Base-by-base conservation (phyloP, 2,329 filamentous ascomycete genomes). In the Scortechinia acanthostroma region DNA sequence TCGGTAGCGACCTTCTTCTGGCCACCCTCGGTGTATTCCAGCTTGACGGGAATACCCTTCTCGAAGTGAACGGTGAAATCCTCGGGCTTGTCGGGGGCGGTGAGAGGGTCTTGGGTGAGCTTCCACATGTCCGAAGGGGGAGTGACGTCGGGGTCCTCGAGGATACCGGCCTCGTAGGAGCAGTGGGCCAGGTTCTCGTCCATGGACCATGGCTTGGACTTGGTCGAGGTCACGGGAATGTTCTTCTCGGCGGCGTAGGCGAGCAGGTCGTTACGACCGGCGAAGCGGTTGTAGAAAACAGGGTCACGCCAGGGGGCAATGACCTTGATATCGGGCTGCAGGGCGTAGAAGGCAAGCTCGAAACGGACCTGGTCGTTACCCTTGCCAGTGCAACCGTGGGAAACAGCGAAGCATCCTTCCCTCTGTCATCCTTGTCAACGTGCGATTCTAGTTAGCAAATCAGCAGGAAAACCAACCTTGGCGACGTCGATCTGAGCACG, bases 101-200 rank as follows among this genome's bases (percentile, higher is more conserved):
- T 76, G 50, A 76, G 65, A 33, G 86, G 86, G 56, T 86, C 82
- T 47, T 76, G 66, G 47, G 82, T 86, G 56, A 83, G 71, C 56
- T 80, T 91, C 88, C 88, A 91, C 80, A 91, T 86, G 61, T 91
- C 85, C 53, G 76, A 71, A 46, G 86, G 86, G 28, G 86, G 78
- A 48, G 82, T 80, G 54, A 74, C 69, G 58, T 76, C 65, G 37
- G 74, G 74, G 51, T 80, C 78, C 65, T 88, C 84, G 48, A 88
- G 73, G 50, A 83, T 83, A 58, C 87, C 87, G 44, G 83, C 83
- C 71, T 94, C 88, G 64, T 93, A 94, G 49, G 69, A 76, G 72
- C 82, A 88, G 66, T 91, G 86, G 46, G 82, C 84, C 55, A 88
- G 58, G 67, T 88, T 87, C 63, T 83, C 80, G 54, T 83, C 78